A percentile compares a stretch with the other conserved stretches of the same genome.
Evolutionary conservation across 169 alveolate genomes (phyloP).

Genomic region (Amoebophrya sp.): DNA sequence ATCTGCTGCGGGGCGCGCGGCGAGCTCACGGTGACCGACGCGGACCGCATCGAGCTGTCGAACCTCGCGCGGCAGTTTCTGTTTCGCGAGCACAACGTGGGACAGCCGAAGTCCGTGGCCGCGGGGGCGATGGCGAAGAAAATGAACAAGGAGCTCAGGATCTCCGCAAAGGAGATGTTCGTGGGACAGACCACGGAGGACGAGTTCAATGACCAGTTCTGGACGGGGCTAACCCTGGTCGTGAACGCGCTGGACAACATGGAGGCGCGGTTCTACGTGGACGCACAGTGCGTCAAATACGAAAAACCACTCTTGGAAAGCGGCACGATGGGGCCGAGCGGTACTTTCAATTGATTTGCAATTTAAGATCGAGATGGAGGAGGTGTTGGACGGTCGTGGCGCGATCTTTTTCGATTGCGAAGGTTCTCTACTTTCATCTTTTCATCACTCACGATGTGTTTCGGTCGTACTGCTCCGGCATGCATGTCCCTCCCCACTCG

Average conservation of each 20-base stretch:
- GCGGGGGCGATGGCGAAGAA: slow-evolving; percentile 18
- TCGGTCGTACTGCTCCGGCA: too few relatives aligned
- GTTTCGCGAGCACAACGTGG: slow-evolving; percentile 54
- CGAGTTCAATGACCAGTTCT: slow-evolving; percentile 84
- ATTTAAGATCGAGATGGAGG: too few relatives aligned
- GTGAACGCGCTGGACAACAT: slow-evolving; percentile 89
- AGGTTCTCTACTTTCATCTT: too few relatives aligned
- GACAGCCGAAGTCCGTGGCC: slow-evolving; percentile 32
- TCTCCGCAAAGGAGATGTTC: slow-evolving; percentile 41
- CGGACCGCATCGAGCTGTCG: slow-evolving; percentile 90
- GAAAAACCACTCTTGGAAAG: slow-evolving; percentile 92
- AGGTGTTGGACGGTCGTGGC: too few relatives aligned
- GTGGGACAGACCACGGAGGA: slow-evolving; percentile 91
- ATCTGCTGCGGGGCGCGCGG: slow-evolving; percentile 71
- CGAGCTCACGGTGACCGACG: slow-evolving; percentile 82
- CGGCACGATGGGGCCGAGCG: slow-evolving; percentile 96
- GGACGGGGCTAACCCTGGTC: slow-evolving; percentile 82
- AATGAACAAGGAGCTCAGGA: neutral
- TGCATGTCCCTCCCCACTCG: too few relatives aligned
- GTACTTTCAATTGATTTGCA: too few relatives aligned
- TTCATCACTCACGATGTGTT: too few relatives aligned
- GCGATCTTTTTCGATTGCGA: too few relatives aligned
- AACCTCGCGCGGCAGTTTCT: slow-evolving; percentile 93
- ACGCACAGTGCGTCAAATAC: slow-evolving; percentile 92
- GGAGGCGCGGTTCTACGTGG: slow-evolving; percentile 92